Conservation (phyloP, 2,329 filamentous ascomycete species). For the Gliomastix tumulicola region DNA sequence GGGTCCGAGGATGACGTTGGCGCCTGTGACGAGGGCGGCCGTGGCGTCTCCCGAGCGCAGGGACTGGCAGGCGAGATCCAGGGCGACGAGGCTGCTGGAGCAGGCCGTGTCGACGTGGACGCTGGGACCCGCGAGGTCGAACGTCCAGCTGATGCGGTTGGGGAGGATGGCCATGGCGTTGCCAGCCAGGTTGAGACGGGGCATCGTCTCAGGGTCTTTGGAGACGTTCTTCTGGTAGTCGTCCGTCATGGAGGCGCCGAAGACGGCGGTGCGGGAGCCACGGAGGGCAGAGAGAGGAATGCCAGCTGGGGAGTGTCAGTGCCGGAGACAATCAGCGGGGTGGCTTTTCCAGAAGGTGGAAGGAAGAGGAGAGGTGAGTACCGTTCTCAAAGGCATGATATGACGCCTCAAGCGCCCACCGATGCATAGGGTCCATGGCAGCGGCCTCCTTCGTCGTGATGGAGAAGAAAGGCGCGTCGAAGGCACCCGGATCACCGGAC, state of each 20-base stretch:
- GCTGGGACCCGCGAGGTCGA: conserved; percentile 10
- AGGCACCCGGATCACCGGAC: conserved; percentile 19
- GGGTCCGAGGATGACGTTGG: conserved; percentile 6
- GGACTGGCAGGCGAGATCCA: conserved; percentile 17
- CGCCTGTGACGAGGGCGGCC: conserved; percentile 5
- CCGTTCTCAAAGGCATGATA: conserved; percentile 27
- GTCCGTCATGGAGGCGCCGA: conserved; percentile 26
- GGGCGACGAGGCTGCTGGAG: conserved; percentile 8
- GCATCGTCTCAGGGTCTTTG: conserved; percentile 23
- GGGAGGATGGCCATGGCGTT: conserved; percentile 20
- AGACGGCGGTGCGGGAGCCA: conserved; percentile 23
- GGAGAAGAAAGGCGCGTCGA: conserved; percentile 32
- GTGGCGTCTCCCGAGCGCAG: conserved; percentile 35
- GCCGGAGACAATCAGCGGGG: neutral
- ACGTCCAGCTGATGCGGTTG: conserved; percentile 33
- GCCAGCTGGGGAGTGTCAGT: conserved; percentile 14
- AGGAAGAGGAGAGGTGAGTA: conserved; percentile 4
- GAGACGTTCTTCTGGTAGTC: conserved; percentile 23
- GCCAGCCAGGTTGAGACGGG: conserved; percentile 23
- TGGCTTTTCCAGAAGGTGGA: neutral
- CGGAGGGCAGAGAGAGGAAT: conserved; percentile 17
- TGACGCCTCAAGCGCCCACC: conserved; percentile 21
- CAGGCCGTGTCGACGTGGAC: conserved; percentile 11
- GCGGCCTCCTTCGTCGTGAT: conserved; percentile 14
- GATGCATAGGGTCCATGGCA: conserved; percentile 27